phyloP scores from a whole-genome alignment of 495 filamentous ascomycete species.

The Cenococcum geophilum region DNA sequence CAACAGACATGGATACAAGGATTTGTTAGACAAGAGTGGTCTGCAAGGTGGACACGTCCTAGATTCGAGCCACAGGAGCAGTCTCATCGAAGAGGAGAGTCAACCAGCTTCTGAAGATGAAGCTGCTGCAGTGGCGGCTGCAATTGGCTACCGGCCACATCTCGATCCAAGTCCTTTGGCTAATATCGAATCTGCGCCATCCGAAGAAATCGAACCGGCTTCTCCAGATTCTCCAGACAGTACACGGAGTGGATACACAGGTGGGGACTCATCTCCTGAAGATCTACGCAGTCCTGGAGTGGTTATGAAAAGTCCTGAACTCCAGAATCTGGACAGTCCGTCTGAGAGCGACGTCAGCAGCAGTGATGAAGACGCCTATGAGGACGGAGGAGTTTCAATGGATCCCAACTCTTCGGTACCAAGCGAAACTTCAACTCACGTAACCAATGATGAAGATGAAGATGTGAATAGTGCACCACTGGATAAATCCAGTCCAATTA shows the following conservation, averaged over 20 bases:
- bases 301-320: constrained; percentile 37
- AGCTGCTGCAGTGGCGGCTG: constrained; percentile 36
- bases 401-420: neutral
- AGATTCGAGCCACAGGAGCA: constrained; percentile 20
- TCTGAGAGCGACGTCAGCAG: constrained; percentile 31
- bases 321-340: constrained; percentile 34
- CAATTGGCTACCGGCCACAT: constrained; percentile 29
- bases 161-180: constrained; percentile 18
- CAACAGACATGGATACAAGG: constrained; percentile 67
- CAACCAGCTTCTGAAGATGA: constrained; percentile 31
- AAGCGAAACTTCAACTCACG: neutral
- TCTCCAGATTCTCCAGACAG: constrained; percentile 1
- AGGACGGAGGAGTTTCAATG: constrained; percentile 5
- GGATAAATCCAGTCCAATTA: too few relatives aligned
- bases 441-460: neutral
- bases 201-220: constrained; percentile 6
- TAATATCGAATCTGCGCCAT: constrained; percentile 15
- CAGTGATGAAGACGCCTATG: constrained; percentile 26
- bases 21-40: constrained; percentile 62
- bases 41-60: constrained; percentile 27
- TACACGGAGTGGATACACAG: neutral
- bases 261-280: constrained; percentile 7
- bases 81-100: constrained; percentile 15
- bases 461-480: neutral
- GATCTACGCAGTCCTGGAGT: constrained; percentile 23